Conservation (phyloP, 176 grass and related monocot species). For the Triticum monococcum region DNA sequence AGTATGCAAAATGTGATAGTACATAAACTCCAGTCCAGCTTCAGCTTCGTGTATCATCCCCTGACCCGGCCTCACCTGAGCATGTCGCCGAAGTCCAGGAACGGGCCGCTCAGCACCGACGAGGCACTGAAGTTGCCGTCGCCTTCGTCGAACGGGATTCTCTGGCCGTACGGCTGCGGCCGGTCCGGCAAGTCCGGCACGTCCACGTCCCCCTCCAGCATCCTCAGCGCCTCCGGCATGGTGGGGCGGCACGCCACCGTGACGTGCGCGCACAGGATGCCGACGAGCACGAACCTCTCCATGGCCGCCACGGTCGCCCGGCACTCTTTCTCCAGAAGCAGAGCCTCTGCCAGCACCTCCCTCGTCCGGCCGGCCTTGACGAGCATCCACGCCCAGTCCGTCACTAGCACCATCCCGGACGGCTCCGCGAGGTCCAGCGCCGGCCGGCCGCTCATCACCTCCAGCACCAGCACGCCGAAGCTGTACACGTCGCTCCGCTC, state of each 20-base stretch:
- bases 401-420: slow-evolving; percentile 68
- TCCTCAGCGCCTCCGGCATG: slow-evolving; percentile 83
- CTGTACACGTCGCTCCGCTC: slow-evolving; percentile 96
- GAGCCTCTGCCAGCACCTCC: slow-evolving; percentile 49
- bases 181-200: slow-evolving; percentile 75
- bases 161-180: slow-evolving; percentile 56
- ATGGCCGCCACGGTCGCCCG: slow-evolving; percentile 39
- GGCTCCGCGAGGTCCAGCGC: slow-evolving; percentile 74
- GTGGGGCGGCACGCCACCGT: slow-evolving; percentile 81
- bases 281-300: slow-evolving; percentile 84
- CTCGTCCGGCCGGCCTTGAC: slow-evolving; percentile 47
- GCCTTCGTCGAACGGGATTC: slow-evolving; percentile 43
- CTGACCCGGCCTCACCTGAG: slow-evolving; percentile 45
- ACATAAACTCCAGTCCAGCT: not conserved
- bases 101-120: slow-evolving; percentile 35
- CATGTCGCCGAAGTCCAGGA: slow-evolving; percentile 50
- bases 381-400: slow-evolving; percentile 89
- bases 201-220: slow-evolving; percentile 81
- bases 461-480: slow-evolving; percentile 86
- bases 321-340: slow-evolving; percentile 36
- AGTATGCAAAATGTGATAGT: not conserved
- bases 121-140: slow-evolving; percentile 53
- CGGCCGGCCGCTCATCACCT: slow-evolving; percentile 67
- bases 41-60: not conserved
- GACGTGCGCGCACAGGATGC: slow-evolving; percentile 84